phyloP scores from a whole-genome alignment of 306 rosid species.

The Cucumis hystrix region DNA sequence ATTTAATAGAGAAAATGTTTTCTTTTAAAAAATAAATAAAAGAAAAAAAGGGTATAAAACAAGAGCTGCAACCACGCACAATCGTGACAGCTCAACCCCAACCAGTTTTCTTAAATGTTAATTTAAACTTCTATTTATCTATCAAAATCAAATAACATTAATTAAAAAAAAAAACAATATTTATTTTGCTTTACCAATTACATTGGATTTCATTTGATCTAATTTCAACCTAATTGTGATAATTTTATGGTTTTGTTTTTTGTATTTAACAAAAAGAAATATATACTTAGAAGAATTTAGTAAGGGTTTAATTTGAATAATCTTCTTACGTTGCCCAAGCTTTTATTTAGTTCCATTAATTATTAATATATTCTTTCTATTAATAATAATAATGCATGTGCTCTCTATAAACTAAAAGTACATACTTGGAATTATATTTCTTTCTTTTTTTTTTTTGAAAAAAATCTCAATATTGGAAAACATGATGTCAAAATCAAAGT shows the following conservation, averaged over 20 bases:
- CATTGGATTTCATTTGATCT: background rate
- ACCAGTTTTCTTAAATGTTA: background rate
- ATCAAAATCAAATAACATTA: background rate
- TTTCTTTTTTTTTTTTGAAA: background rate
- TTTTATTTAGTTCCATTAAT: background rate
- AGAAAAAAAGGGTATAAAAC: background rate
- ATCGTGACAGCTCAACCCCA: conserved; percentile 10
- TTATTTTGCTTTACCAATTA: background rate
- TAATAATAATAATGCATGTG: background rate
- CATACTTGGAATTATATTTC: background rate
- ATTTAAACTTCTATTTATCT: background rate
- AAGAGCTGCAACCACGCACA: background rate
- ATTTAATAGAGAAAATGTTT: background rate
- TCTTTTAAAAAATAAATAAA: too few species aligned
- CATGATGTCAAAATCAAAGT: background rate
- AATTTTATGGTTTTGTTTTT: background rate
- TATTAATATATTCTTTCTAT: background rate
- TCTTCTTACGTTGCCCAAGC: background rate
- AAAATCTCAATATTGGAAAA: background rate
- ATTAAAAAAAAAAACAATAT: background rate
- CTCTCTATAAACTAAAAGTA: background rate
- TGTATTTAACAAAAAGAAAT: background rate
- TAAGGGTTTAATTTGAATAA: background rate
- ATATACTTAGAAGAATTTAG: background rate
- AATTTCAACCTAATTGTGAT: background rate